Evolutionary conservation across 495 filamentous ascomycete genomes (phyloP).

Genomic region (Annulohypoxylon bovei): DNA sequence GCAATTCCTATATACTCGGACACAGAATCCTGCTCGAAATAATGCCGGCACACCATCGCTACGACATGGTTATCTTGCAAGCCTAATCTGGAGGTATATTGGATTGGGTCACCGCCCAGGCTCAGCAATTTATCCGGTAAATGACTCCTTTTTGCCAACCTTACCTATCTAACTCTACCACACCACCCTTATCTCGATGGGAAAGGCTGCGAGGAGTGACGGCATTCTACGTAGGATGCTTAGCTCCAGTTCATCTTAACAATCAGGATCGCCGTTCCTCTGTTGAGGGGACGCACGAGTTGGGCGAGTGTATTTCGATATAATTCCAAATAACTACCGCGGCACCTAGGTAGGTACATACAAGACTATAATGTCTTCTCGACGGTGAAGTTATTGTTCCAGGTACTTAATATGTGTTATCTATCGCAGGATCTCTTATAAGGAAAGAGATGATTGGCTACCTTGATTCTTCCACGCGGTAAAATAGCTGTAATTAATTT

Average conservation of each 20-base stretch:
- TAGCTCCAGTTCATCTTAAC: too few relatives aligned
- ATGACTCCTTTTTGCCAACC: constrained; percentile 5
- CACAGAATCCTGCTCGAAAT: not conserved
- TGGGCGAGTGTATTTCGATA: too few relatives aligned
- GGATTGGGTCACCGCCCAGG: constrained; percentile 6
- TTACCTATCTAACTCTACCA: not conserved
- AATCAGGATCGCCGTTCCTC: not conserved
- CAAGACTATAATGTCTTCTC: not conserved
- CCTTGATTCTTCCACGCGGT: constrained; percentile 4
- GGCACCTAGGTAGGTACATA: too few relatives aligned
- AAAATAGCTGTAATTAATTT: constrained; percentile 34
- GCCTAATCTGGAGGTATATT: constrained; percentile 20
- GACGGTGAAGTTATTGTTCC: not conserved
- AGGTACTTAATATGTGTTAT: not conserved
- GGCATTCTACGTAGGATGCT: not conserved
- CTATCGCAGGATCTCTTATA: not conserved
- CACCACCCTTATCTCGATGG: not conserved
- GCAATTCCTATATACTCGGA: constrained; percentile 34
- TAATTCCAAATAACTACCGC: not conserved
- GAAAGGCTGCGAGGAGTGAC: not conserved
- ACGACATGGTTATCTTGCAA: not conserved
- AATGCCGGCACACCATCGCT: constrained; percentile 15
- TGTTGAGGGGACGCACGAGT: not conserved
- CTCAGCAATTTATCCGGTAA: constrained; percentile 38
- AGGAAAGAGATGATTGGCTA: not conserved